phyloP scores from a whole-genome alignment of 495 filamentous ascomycete species.

The Durotheca rogersii region DNA sequence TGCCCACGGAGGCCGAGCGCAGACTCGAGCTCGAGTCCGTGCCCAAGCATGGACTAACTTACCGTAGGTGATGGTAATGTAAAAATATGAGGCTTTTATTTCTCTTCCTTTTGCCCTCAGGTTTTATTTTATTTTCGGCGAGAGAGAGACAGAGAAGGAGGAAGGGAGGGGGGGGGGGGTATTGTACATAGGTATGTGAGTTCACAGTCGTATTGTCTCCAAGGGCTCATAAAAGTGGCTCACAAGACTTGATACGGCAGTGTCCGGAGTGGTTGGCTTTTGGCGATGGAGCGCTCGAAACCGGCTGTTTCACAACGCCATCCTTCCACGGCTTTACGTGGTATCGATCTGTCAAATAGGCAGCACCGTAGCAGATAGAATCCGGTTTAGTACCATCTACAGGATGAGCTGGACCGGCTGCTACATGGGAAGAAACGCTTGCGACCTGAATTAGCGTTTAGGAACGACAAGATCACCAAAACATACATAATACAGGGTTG shows the following conservation, averaged over 20 bases:
- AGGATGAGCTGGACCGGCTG: slow-evolving; percentile 8
- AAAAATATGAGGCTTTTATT: too few relatives aligned
- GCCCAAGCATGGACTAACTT: too few relatives aligned
- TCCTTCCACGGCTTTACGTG: slow-evolving; percentile 20
- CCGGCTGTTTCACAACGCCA: slow-evolving; percentile 18
- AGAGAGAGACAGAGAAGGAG: too few relatives aligned
- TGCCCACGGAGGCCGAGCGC: too few relatives aligned
- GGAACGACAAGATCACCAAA: slow-evolving; percentile 29
- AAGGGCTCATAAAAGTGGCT: not conserved
- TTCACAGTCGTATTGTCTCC: too few relatives aligned
- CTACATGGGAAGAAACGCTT: slow-evolving; percentile 9
- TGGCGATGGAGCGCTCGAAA: slow-evolving; percentile 18
- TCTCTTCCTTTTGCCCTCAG: too few relatives aligned
- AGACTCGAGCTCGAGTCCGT: too few relatives aligned
- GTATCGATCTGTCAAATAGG: slow-evolving; percentile 19
- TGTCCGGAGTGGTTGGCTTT: not conserved
- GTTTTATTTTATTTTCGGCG: too few relatives aligned
- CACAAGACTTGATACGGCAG: not conserved
- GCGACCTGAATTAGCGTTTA: slow-evolving; percentile 13
- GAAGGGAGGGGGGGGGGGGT: too few relatives aligned
- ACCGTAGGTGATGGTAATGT: too few relatives aligned
- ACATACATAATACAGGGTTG: slow-evolving; percentile 20
- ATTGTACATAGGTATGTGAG: too few relatives aligned
- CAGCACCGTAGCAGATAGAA: slow-evolving; percentile 11
- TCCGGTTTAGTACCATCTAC: slow-evolving; percentile 6